Evolutionary conservation across 2,329 filamentous ascomycete species (phyloP), one percentile per base, ranked within the genome.

Genomic region (Ophiostoma populinum): DNA sequence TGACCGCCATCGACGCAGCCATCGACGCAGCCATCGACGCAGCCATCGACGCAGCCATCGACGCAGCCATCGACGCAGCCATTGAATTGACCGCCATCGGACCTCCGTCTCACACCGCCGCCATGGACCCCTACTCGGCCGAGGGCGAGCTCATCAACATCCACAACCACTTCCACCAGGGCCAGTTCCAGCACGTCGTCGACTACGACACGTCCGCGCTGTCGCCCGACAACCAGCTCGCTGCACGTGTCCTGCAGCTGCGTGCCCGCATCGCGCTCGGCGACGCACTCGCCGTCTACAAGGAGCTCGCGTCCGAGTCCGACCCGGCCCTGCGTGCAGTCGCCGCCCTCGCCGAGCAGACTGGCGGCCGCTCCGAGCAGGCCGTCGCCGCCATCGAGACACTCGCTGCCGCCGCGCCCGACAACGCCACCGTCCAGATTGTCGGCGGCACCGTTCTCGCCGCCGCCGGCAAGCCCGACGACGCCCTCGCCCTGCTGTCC

Each of bases 191-290:
- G 51, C 67, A 77, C 51, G 86, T 92, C 43, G 57, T 92, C 56
- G 78, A 90, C 60, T 92, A 85, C 59, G 79, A 92, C 56, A 78
- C 75, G 28, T 74, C 78, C 6, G 65, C 75, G 40, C 78, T 95
- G 51, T 90, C 81, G 29, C 47, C 75, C 43, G 73, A 79, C 49
- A 94, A 94, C 59, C 65, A 66, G 31, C 65, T 85, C 11, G 72
- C 82, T 27, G 80, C 81, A 26, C 75, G 75, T 39, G 61, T 93
- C 29, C 71, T 95, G 37, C 67, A 78, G 52, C 72, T 87, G 43
- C 81, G 90, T 52, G 75, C 87, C 28, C 78, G 77, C 51, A 73
- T 93, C 49, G 85, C 85, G 34, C 69, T 87, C 7, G 82, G 83
- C 36, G 74, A 92, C 51, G 70, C 76, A 42, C 63, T 75, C 43